Conservation (phyloP, 1,284 basidiomycete species). For the Veloboletus limbatus region DNA sequence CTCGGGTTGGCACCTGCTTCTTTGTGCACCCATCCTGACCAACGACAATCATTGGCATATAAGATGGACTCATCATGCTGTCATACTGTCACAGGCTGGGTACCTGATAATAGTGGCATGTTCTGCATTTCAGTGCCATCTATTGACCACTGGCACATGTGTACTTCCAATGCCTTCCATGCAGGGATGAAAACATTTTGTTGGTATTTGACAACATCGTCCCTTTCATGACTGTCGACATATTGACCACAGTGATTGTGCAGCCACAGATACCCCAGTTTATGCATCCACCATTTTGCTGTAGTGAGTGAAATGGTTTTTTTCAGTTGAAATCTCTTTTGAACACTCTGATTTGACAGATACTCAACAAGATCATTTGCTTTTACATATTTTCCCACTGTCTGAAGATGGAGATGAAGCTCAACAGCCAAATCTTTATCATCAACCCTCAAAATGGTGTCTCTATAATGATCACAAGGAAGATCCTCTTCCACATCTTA, state of each 20-base stretch:
- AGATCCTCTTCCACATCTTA: constrained; percentile 6
- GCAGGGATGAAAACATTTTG: constrained; percentile 6
- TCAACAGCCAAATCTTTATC: constrained; percentile 10
- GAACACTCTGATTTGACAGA: constrained; percentile 1
- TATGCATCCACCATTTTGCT: constrained; percentile 14
- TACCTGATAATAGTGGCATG: too few relatives aligned
- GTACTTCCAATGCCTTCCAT: background rate
- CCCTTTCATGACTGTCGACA: constrained; percentile 20
- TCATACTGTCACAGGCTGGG: constrained; percentile 1
- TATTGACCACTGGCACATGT: background rate
- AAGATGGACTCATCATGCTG: constrained; percentile 25
- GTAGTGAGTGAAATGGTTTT: constrained; percentile 9
- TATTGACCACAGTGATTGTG: constrained; percentile 12
- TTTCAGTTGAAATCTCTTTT: constrained; percentile 2
- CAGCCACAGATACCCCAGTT: constrained; percentile 8
- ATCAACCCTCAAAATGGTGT: constrained; percentile 8
- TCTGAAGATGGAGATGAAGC: constrained; percentile 13
- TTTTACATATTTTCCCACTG: constrained; percentile 10
- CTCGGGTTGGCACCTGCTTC: constrained; percentile 12
- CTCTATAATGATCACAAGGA: constrained; percentile 9
- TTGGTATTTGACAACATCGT: constrained; percentile 18
- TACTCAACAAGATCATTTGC: constrained; percentile 9
- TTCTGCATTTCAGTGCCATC: background rate
- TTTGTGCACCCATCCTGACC: constrained; percentile 13
- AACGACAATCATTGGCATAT: constrained; percentile 24